phyloP scores from a whole-genome alignment of 805 yeast species.

The Priceomyces carsonii region DNA sequence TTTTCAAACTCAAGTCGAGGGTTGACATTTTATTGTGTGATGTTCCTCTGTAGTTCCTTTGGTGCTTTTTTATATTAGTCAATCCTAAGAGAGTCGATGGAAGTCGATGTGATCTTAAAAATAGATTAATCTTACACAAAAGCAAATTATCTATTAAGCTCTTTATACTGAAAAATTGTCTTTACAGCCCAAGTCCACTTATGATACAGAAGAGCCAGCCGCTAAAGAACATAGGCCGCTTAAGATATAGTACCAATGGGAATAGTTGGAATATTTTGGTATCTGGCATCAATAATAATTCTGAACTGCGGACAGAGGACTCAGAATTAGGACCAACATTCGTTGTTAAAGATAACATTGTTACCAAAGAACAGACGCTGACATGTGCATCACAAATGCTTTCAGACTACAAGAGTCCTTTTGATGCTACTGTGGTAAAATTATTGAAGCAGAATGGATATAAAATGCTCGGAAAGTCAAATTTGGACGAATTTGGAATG shows the following conservation, averaged over 20 bases:
- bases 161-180: too few relatives aligned
- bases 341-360: constrained; percentile 72
- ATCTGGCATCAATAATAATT: constrained; percentile 1
- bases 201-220: too few relatives aligned
- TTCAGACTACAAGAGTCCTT: constrained; percentile 66
- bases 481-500: constrained; percentile 98
- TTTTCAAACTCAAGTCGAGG: constrained; percentile 29
- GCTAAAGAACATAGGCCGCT: too few relatives aligned
- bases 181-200: too few relatives aligned
- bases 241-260: too few relatives aligned
- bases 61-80: too few relatives aligned
- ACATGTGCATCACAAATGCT: constrained; percentile 79
- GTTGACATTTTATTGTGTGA: too few relatives aligned
- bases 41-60: too few relatives aligned
- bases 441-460: constrained; percentile 56
- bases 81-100: too few relatives aligned
- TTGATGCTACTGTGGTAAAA: constrained; percentile 69
- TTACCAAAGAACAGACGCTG: constrained; percentile 61
- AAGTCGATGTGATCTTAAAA: too few relatives aligned
- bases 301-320: background rate
- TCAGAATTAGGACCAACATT: constrained; percentile 13
- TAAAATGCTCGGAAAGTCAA: constrained; percentile 72
- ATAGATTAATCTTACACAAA: too few relatives aligned
- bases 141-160: too few relatives aligned
- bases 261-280: constrained; percentile 20